Evolutionary conservation across 805 yeast genomes (phyloP), one percentile per base, ranked within the genome.

Genomic region (Metschnikowia continentalis): DNA sequence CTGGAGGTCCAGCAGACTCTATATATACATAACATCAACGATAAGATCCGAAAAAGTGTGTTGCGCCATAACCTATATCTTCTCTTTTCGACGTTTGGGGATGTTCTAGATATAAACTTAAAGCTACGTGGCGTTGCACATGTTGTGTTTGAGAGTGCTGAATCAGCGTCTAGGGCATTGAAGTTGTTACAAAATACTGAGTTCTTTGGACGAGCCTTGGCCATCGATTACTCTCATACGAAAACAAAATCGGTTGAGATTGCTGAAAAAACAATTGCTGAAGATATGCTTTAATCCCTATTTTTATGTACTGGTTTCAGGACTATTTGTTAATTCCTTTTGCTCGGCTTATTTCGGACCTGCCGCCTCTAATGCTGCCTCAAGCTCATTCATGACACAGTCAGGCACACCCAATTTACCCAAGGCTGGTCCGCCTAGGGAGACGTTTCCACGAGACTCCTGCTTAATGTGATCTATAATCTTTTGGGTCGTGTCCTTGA

Each of bases 361-460:
- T 46, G 48, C 39, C 6, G 33, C 39, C 36, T 23, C 40, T 39
- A 58, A 51, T 14, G 91, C 94, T 50, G 75, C 80, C 45, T 75
- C 77, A 48, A 86, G 75, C 3, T 86, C 79, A 60, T 83, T 82
- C 32, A 80, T 66, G 1, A 89, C 84, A 55, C 91, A 86, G 67
- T 91, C 97, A 1, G 96, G 96, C 2, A 91, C 91, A 1, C 97
- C 97, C 7, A 89, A 83, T 1, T 78, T 80, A 7, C 90, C 87
- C 55, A 65, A 69, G 56, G 87, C 82, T 83, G 88, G 89, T 0
- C 97, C 97, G 17, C 94, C 90, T 2, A 87, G 61, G 82, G 77
- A 13, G 84, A 60, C 38, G 69, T 69, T 43, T 37, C 35, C 75
- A 70, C 1, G 64, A 55, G 58, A 72, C 0, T 63, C 51, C 2